These are phyloP conservation scores for Phoenix dactylifera DNA, from an alignment of 176 grass and related monocot species.

Conservation along the genomic window DNA sequence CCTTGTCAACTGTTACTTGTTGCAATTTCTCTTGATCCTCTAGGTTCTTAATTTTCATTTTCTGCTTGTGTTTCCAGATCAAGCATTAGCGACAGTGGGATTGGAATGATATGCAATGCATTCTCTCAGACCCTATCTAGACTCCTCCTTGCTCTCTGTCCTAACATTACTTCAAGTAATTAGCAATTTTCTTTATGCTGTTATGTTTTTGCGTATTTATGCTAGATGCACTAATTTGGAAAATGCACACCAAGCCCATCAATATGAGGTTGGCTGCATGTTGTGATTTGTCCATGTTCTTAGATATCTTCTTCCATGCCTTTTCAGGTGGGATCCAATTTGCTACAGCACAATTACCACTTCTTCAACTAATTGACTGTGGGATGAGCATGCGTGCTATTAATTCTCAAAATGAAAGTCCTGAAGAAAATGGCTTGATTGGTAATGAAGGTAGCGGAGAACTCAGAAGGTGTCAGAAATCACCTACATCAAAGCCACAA, in stretches of 20 bases:
- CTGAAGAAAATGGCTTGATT: constrained; percentile 24
- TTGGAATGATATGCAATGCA: constrained; percentile 74
- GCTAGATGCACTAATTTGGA: too few species aligned
- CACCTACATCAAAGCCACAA: constrained; percentile 18
- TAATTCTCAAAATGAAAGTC: constrained; percentile 14
- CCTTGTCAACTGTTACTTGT: too few species aligned
- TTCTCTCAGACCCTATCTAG: constrained; percentile 47
- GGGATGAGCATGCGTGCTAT: constrained; percentile 49
- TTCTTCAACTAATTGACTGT: constrained; percentile 79
- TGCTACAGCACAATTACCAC: constrained; percentile 58
- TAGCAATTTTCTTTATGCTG: neutral
- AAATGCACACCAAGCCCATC: too few species aligned
- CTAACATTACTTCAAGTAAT: constrained; percentile 86
- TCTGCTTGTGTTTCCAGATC: constrained; percentile 34
- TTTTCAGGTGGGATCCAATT: constrained; percentile 63
- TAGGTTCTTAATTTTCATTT: too few species aligned
- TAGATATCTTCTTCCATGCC: neutral
- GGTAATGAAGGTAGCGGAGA: constrained; percentile 33
- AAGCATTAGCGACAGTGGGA: constrained; percentile 69
- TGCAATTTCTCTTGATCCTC: too few species aligned
- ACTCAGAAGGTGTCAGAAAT: constrained; percentile 34
- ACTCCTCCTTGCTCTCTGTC: constrained; percentile 57
- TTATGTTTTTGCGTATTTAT: neutral
- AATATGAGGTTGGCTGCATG: too few species aligned
- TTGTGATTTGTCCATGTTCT: neutral